Evolutionary conservation across 192 early-diverging fungal genomes (phyloP).

Genomic region (Podila clonocystis): DNA sequence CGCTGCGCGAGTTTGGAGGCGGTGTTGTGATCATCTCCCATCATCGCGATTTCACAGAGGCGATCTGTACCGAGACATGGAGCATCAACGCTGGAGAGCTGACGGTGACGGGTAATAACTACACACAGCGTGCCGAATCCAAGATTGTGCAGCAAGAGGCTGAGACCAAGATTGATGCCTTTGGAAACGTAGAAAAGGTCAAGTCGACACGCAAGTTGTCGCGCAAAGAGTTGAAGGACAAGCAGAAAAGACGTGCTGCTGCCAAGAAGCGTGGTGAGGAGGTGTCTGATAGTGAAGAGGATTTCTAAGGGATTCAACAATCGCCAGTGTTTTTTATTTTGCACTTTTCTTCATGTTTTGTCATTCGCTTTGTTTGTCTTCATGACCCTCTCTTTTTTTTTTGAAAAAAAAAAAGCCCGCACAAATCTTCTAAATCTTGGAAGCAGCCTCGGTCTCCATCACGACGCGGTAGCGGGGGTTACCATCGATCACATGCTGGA

Average conservation of each 20-base stretch:
- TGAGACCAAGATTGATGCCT: slow-evolving; percentile 65
- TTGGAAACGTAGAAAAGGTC: slow-evolving; percentile 78
- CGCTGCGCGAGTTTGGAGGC: slow-evolving; percentile 76
- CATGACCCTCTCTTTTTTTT: no score
- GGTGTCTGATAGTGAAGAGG: slow-evolving; percentile 39
- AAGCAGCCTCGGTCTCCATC: slow-evolving; percentile 64
- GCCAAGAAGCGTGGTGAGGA: slow-evolving; percentile 61
- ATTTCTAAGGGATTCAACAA: slow-evolving; percentile 31
- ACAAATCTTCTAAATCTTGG: slow-evolving; percentile 1
- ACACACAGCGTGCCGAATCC: slow-evolving; percentile 50
- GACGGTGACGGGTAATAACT: slow-evolving; percentile 57
- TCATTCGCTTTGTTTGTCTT: no score
- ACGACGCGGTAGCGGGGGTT: slow-evolving; percentile 78
- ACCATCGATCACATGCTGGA: slow-evolving; percentile 67
- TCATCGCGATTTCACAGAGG: slow-evolving; percentile 79
- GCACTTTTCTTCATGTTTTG: background rate
- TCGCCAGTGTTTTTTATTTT: background rate
- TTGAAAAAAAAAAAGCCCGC: no score
- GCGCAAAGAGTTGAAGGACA: slow-evolving; percentile 56
- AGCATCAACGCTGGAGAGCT: slow-evolving; percentile 68
- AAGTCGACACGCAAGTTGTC: slow-evolving; percentile 60
- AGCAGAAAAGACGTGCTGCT: slow-evolving; percentile 61
- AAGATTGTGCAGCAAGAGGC: slow-evolving; percentile 49
- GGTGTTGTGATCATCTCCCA: slow-evolving; percentile 85
- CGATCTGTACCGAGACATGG: slow-evolving; percentile 80